Evolutionary conservation across 1,284 basidiomycete species (phyloP).

Genomic region (Phlebopus sp.): DNA sequence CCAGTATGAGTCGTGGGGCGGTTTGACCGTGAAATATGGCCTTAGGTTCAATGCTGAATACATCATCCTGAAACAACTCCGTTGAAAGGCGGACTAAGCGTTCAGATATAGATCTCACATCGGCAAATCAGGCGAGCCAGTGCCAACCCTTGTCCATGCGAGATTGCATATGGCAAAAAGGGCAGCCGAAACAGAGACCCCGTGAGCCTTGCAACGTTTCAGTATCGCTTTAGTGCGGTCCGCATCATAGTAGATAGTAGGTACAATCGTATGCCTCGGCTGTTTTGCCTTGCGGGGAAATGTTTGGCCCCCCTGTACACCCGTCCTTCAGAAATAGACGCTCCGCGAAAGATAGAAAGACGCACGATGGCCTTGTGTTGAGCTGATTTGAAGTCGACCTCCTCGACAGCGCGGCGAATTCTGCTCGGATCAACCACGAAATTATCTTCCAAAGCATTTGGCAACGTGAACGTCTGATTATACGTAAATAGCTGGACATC

Average conservation of each 20-base stretch:
- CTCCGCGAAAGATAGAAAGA: constrained; percentile 6
- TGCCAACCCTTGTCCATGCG: constrained; percentile 59
- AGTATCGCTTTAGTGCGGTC: constrained; percentile 58
- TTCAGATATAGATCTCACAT: constrained; percentile 37
- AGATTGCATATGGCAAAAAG: constrained; percentile 74
- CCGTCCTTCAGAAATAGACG: constrained; percentile 1
- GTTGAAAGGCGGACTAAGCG: neutral
- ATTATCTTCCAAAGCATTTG: constrained; percentile 51
- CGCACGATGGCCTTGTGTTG: constrained; percentile 52
- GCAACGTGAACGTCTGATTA: constrained; percentile 39
- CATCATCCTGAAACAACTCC: constrained; percentile 53
- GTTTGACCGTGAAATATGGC: constrained; percentile 48
- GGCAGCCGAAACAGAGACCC: constrained; percentile 72
- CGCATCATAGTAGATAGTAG: constrained; percentile 55
- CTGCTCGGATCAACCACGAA: constrained; percentile 40
- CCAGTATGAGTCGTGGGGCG: constrained; percentile 64
- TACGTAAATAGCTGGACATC: neutral
- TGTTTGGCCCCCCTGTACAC: constrained; percentile 57
- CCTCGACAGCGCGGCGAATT: constrained; percentile 41
- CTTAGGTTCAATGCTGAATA: constrained; percentile 78
- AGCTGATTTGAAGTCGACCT: constrained; percentile 53
- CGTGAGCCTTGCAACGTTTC: constrained; percentile 62
- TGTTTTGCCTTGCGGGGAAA: constrained; percentile 51
- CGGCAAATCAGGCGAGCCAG: constrained; percentile 49
- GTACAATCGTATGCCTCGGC: constrained; percentile 61